Base-by-base conservation (phyloP, 2,329 filamentous ascomycete genomes). In the Aphanocladium album region DNA sequence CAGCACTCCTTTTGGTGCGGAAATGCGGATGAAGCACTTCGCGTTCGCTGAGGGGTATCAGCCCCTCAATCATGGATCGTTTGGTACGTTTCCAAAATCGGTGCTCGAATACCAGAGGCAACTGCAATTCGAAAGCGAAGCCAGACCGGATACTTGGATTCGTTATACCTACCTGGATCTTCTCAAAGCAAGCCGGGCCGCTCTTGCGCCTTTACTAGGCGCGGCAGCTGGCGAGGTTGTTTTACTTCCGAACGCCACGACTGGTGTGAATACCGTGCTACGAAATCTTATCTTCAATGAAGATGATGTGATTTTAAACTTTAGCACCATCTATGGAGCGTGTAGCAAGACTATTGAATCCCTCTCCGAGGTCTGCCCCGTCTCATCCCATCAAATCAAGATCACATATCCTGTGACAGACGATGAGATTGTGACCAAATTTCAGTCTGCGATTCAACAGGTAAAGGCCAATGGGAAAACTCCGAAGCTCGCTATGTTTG, bases 171-270 rank as follows among this genome's bases (percentile, higher is more conserved):
- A 84, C 64, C 80, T 85, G 1, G 64, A 72, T 14, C 74, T 82
- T 9, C 75, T 90, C 0, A 79, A 83, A 60, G 70, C 78, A 52
- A 79, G 86, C 19, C 86, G 89, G n/a, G 70, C 72, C 47, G 81
- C 81, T 1, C 70, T 91, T 25, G 82, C 85, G 4, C 73, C 77
- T n/a, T 67, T 87, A 43, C 77, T 92, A 52, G 82, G 89, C 63
- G 83, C 80, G 1, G 80, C 83, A 0, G 69, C 76, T 0, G 75
- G 83, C 21, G 83, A 87, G 57, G 77, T 87, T 39, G 89, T 90
- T 1, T 83, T 90, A 63, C 81, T 91, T 2, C 80, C 84, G 23
- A 92, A 92, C 69, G 87, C 89, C 21, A 90, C 88, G 0, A 89
- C 85, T 0, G 86, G 83, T 25, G 72, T 88, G 39, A 89, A 89